Base-by-base conservation (phyloP, 2,329 filamentous ascomycete genomes). In the Gnomoniopsis smithogilvyi region DNA sequence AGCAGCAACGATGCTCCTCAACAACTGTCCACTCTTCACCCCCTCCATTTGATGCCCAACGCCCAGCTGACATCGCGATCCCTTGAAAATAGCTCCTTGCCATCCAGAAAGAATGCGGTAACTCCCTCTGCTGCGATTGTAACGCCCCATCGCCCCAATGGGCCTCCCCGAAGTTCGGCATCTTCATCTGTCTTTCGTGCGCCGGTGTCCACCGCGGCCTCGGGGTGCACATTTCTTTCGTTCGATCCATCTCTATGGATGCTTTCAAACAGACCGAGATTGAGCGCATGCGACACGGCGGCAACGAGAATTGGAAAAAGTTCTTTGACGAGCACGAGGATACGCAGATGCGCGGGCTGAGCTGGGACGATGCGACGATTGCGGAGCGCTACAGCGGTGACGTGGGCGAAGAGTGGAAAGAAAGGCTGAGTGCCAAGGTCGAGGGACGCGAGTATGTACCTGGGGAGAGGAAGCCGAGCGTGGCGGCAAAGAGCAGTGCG, bases 151-250 rank as follows among this genome's bases (percentile, higher is more conserved):
- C 92, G 68, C 95, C 95, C 63, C 95, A 99, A 89, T 99, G 95
- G 95, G 94, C 95, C 67, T 83, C 92, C 41, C 95, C 95, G 64
- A 99, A 99, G 76, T 96, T 99, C 72, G 94, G 94, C 71, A 91
- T 96, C 74, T 99, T 99, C 80, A 97, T 99, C 82, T 99, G 95
- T 76, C 87, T 99, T 54, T 91, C 89, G 64, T 99, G 95, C 79
- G 94, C 93, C 36, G 95, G 95, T 67, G 91, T 95, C 55, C 95
- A 99, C 77, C 90, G 95, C 64, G 92, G 92, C 3, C 86, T 99
- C 33, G 95, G 95, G 62, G 95, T 99, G 38, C 95, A 99, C 80
- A 96, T 99, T 74, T 96, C 92, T 72, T 99, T 99, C 77, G 93
- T 99, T 64, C 90, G 95, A 61, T 95, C 90, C 69, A 95, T 98